Percentiles rank a stretch among this genome's conserved stretches.
phyloP scores from a whole-genome alignment of 2,329 filamentous ascomycete species.

The Nakataea oryzae region DNA sequence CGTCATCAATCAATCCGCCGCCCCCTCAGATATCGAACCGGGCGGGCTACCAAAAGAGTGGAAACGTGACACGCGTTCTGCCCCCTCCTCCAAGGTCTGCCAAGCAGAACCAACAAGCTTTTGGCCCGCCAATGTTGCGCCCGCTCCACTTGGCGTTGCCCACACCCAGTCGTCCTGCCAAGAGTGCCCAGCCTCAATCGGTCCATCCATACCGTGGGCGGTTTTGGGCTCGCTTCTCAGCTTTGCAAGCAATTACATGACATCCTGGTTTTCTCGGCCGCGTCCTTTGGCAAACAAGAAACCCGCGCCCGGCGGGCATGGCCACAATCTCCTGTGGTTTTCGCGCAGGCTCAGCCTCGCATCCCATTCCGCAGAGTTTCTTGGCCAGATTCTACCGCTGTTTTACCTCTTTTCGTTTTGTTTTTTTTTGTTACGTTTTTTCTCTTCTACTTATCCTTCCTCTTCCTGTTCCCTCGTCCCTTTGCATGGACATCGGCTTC shows the following conservation, averaged over 20 bases:
- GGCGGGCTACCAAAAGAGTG: background rate
- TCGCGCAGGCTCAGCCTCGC: background rate
- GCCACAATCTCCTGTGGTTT: background rate
- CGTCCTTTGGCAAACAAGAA: background rate
- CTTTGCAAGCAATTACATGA: background rate
- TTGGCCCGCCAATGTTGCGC: background rate
- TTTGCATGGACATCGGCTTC: no score
- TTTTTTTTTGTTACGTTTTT: no score
- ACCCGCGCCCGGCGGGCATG: background rate
- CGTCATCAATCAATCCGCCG: background rate
- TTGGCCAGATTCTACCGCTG: background rate
- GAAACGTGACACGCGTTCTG: background rate
- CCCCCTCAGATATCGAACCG: background rate
- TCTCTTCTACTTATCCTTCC: background rate
- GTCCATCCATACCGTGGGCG: background rate
- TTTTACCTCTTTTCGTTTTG: no score
- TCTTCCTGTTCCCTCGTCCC: background rate
- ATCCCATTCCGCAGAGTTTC: background rate
- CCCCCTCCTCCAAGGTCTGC: background rate
- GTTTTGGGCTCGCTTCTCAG: background rate
- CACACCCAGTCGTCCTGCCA: background rate
- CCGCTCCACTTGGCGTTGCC: background rate
- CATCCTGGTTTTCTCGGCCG: background rate
- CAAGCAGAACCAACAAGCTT: background rate
- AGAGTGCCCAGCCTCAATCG: background rate